A percentile compares a stretch with the other conserved stretches of the same genome.
phyloP scores from a whole-genome alignment of 495 filamentous ascomycete species.

The Penicillium herquei region DNA sequence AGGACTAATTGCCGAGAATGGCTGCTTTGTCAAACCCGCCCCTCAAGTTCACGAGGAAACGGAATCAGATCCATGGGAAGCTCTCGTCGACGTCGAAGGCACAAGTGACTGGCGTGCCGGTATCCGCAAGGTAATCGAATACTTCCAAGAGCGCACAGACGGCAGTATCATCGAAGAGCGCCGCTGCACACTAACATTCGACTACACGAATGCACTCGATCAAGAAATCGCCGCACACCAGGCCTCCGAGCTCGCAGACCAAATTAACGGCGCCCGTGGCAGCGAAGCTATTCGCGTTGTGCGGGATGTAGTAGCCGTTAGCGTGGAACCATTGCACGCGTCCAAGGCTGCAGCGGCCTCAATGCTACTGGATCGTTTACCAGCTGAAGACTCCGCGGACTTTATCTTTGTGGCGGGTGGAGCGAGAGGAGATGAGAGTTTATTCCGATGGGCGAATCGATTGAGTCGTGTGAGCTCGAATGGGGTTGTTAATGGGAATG shows the following conservation, averaged over 20 bases:
- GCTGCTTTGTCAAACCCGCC: constrained; percentile 70
- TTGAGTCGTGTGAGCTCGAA: constrained; percentile 36
- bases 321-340: constrained; percentile 74
- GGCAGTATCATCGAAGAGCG: constrained; percentile 76
- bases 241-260: constrained; percentile 77
- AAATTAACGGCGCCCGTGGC: constrained; percentile 83
- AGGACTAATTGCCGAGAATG: constrained; percentile 86
- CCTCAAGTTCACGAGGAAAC: neutral
- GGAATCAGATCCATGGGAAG: constrained; percentile 56
- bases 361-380: constrained; percentile 48
- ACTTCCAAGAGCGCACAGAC: constrained; percentile 82
- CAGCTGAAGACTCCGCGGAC: constrained; percentile 44
- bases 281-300: constrained; percentile 75
- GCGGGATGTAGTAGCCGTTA: constrained; percentile 64
- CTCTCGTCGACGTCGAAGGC: constrained; percentile 63
- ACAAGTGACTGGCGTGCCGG: constrained; percentile 69
- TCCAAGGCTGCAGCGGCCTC: constrained; percentile 72
- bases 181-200: constrained; percentile 75
- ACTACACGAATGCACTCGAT: constrained; percentile 72
- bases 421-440: constrained; percentile 75
- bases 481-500: constrained; percentile 28
- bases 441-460: constrained; percentile 84
- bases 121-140: constrained; percentile 69
- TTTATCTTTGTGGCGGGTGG: constrained; percentile 82
- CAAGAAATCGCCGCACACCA: constrained; percentile 64